Percentiles rank a stretch among this genome's conserved stretches.
phyloP scores from a whole-genome alignment of 2,329 filamentous ascomycete species.

The Aspergillus piperis region DNA sequence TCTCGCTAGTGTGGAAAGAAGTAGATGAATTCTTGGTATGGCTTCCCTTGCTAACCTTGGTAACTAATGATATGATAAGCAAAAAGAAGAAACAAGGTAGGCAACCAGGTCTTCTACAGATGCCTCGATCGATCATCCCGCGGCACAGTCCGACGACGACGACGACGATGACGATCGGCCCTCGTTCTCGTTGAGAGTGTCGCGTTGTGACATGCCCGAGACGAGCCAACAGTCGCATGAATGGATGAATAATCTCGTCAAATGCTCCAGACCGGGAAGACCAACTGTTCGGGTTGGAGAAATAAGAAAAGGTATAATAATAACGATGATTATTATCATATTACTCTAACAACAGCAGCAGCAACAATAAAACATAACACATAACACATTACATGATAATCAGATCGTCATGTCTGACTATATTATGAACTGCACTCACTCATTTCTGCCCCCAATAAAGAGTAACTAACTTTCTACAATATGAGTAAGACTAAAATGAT shows the following conservation, averaged over 20 bases:
- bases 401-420: not conserved
- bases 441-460: not conserved
- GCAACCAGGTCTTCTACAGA: constrained; percentile 2
- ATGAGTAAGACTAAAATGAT: not conserved
- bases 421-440: too few species aligned
- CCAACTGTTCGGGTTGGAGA: not conserved
- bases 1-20: not conserved
- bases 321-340: too few species aligned
- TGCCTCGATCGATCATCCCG: constrained; percentile 13
- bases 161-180: constrained; percentile 1
- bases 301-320: not conserved
- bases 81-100: not conserved
- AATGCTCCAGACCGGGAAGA: not conserved
- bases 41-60: not conserved
- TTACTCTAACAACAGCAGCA: too few species aligned
- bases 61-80: not conserved
- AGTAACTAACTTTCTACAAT: not conserved
- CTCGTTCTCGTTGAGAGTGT: constrained; percentile 2
- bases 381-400: too few species aligned
- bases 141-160: constrained; percentile 7
- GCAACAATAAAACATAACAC: too few species aligned
- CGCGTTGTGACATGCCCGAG: constrained; percentile 5
- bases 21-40: not conserved
- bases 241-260: not conserved
- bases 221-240: constrained; percentile 1